Evolutionary conservation across 495 filamentous ascomycete species (phyloP).

Genomic region (Hypoxylon lienhwacheense): DNA sequence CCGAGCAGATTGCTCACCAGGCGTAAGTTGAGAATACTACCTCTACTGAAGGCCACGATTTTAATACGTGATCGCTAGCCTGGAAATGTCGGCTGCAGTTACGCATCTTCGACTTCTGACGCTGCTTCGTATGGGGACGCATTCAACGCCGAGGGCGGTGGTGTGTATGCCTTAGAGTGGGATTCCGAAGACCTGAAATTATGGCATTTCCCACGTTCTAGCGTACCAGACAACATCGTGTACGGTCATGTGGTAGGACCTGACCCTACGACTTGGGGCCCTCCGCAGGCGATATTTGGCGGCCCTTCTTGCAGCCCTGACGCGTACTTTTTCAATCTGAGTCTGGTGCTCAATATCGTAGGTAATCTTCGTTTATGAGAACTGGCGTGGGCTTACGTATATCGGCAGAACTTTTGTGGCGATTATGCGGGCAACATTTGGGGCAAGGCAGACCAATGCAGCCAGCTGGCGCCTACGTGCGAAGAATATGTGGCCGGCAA

Average conservation of each 20-base stretch:
- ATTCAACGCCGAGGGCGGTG: slow-evolving; percentile 68
- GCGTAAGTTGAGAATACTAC: slow-evolving; percentile 14
- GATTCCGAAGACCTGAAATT: slow-evolving; percentile 63
- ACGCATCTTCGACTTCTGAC: slow-evolving; percentile 30
- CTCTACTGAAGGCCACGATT: neutral
- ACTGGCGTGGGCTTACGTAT: slow-evolving; percentile 1
- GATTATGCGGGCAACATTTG: slow-evolving; percentile 78
- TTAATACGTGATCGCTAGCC: slow-evolving; percentile 12
- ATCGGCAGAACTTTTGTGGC: slow-evolving; percentile 69
- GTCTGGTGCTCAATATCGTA: slow-evolving; percentile 37
- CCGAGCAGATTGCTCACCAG: slow-evolving; percentile 24
- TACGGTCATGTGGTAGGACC: slow-evolving; percentile 52
- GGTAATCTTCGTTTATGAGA: neutral
- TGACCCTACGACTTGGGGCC: slow-evolving; percentile 62
- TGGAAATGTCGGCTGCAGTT: slow-evolving; percentile 33
- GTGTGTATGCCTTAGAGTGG: slow-evolving; percentile 68
- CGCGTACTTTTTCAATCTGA: slow-evolving; percentile 37
- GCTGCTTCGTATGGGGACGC: slow-evolving; percentile 57
- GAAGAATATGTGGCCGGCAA: slow-evolving; percentile 65
- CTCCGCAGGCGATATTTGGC: slow-evolving; percentile 48
- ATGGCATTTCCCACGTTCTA: slow-evolving; percentile 67
- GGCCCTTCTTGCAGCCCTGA: slow-evolving; percentile 31
- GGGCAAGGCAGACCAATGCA: slow-evolving; percentile 44
- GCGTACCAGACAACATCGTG: slow-evolving; percentile 61
- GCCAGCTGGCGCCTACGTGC: slow-evolving; percentile 55